Conservation (phyloP, 2,329 filamentous ascomycete genomes). For the Alternaria longipes region DNA sequence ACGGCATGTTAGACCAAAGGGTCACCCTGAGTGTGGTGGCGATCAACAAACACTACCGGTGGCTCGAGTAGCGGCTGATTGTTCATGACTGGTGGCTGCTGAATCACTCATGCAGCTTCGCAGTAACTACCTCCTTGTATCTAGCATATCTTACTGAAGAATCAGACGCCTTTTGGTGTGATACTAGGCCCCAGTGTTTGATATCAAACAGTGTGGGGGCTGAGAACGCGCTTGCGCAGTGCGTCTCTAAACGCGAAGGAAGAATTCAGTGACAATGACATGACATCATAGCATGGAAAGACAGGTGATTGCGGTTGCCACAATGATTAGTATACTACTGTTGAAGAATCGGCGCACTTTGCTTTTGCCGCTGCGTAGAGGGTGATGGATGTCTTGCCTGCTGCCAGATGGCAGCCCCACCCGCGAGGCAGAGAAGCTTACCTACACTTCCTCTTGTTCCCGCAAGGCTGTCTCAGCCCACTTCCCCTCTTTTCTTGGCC, state of each 20-base stretch:
- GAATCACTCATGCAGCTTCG: neutral
- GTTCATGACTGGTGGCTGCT: neutral
- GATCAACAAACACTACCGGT: conserved; percentile 8
- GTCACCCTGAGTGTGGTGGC: conserved; percentile 14
- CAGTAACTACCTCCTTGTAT: neutral
- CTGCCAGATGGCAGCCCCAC: conserved; percentile 10
- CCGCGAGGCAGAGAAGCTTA: conserved; percentile 17
- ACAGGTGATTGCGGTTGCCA: neutral
- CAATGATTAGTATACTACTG: neutral
- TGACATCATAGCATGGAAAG: neutral
- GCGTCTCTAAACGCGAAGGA: conserved; percentile 5
- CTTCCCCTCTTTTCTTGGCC: neutral
- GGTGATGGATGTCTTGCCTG: conserved; percentile 2
- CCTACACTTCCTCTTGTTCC: conserved; percentile 3
- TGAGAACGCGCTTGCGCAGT: conserved; percentile 7
- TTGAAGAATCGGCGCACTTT: neutral
- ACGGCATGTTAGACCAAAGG: conserved; percentile 15
- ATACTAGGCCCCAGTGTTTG: neutral
- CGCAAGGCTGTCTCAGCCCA: neutral
- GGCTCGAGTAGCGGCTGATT: conserved; percentile 3
- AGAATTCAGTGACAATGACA: neutral
- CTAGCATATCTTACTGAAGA: conserved; percentile 2
- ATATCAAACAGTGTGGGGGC: conserved; percentile 2
- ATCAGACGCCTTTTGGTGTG: neutral
- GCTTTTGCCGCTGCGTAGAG: neutral